phyloP scores from a whole-genome alignment of 2,329 filamentous ascomycete species.

The Aspergillus tanneri region DNA sequence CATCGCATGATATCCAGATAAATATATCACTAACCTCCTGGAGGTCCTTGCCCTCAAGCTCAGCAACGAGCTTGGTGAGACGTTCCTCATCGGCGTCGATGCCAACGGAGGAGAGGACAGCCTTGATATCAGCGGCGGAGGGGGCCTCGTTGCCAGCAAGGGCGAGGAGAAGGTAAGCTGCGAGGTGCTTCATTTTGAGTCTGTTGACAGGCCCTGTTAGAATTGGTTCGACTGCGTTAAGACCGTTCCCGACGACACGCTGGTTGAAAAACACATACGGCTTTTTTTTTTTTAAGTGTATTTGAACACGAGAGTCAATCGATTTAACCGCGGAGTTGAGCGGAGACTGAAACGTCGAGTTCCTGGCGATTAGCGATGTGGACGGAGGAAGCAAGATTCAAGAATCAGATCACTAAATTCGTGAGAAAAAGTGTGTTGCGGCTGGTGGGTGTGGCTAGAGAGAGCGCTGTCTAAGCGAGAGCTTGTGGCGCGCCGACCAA shows the following conservation, averaged over 20 bases:
- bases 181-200: slow-evolving; percentile 98
- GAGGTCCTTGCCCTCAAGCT: slow-evolving; percentile 69
- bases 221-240: not conserved
- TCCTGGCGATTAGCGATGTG: slow-evolving; percentile 47
- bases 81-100: slow-evolving; percentile 90
- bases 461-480: slow-evolving; percentile 37
- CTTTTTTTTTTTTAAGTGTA: slow-evolving; percentile 27
- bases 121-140: slow-evolving; percentile 80
- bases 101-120: slow-evolving; percentile 87
- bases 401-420: slow-evolving; percentile 28
- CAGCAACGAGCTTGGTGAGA: slow-evolving; percentile 78
- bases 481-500: slow-evolving; percentile 26
- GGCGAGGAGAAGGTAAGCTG: slow-evolving; percentile 95
- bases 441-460: slow-evolving; percentile 36
- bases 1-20: not conserved
- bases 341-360: slow-evolving; percentile 99
- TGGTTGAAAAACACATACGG: slow-evolving; percentile 25
- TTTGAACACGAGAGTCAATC: slow-evolving; percentile 74
- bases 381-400: slow-evolving; percentile 31
- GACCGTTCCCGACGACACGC: not conserved
- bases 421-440: slow-evolving; percentile 41
- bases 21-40: slow-evolving; percentile 71
- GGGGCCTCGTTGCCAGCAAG: slow-evolving; percentile 90
- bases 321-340: slow-evolving; percentile 94
- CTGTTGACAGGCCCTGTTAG: slow-evolving; percentile 7